Percentiles rank a stretch among this genome's conserved stretches.
phyloP scores from a whole-genome alignment of 208 protist genomes.

The Balamuthia mandrillaris region DNA sequence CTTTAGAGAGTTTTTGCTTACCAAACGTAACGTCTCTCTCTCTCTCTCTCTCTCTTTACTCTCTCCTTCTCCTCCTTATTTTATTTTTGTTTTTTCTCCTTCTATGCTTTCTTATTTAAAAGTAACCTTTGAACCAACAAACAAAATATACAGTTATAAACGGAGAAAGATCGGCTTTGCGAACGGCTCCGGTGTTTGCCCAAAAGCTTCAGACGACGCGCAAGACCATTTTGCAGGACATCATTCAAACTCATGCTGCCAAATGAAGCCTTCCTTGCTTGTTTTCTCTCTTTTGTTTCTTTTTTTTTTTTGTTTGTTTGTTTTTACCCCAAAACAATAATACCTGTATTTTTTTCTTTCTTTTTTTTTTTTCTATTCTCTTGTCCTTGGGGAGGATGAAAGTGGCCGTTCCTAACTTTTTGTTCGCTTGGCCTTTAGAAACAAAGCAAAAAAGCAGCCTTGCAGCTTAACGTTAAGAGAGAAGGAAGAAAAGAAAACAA shows the following conservation, averaged over 20 bases:
- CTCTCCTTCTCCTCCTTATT: not conserved
- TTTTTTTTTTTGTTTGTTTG: not conserved
- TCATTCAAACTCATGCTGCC: no score
- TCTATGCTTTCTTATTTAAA: not conserved
- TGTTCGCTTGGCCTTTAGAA: no score
- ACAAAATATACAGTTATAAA: not conserved
- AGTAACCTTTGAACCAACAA: not conserved
- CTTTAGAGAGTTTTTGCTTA: constrained; percentile 28
- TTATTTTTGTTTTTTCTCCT: not conserved
- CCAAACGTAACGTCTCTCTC: not conserved
- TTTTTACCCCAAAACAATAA: no score
- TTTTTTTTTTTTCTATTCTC: no score
- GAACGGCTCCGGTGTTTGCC: constrained; percentile 1
- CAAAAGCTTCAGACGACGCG: not conserved
- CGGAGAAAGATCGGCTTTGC: not conserved
- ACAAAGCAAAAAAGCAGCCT: no score
- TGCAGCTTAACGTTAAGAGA: no score
- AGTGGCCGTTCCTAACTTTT: no score
- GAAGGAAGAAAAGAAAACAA: no score
- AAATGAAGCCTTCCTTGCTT: no score
- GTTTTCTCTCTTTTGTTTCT: no score
- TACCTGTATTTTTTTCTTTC: no score
- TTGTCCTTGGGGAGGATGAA: no score
- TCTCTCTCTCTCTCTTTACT: not conserved
- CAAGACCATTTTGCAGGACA: not conserved